These are phyloP conservation scores for Aspergillus avenaceus DNA, from an alignment of 495 filamentous ascomycete species.

Conservation along the genomic window DNA sequence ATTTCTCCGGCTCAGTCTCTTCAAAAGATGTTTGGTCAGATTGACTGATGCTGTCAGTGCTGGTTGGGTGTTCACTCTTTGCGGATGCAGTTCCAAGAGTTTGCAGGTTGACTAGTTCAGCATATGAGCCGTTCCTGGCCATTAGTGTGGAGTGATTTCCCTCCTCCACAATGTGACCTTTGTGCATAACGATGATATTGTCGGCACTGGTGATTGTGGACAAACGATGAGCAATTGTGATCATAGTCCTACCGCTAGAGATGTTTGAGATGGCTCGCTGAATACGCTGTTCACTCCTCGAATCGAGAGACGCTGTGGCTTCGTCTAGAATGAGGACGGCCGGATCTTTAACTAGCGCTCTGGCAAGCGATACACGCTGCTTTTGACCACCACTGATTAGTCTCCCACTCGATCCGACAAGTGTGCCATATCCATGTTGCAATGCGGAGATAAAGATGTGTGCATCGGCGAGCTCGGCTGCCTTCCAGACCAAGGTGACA, in stretches of 20 bases:
- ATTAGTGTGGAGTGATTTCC: conserved; percentile 44
- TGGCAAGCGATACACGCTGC: conserved; percentile 63
- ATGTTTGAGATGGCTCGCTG: conserved; percentile 47
- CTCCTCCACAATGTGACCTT: conserved; percentile 53
- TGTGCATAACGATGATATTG: conserved; percentile 60
- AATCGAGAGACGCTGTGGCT: conserved; percentile 61
- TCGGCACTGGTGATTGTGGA: conserved; percentile 55
- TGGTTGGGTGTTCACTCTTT: conserved; percentile 17
- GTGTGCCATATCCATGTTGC: conserved; percentile 47
- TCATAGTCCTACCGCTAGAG: conserved; percentile 40
- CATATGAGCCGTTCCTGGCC: conserved; percentile 40
- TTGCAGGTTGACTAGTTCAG: conserved; percentile 41
- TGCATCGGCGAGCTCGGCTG: conserved; percentile 39
- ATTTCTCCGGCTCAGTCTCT: conserved; percentile 21
- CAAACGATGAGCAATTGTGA: conserved; percentile 47
- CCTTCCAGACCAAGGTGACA: conserved; percentile 32
- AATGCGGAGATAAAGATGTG: conserved; percentile 42
- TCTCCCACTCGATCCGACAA: conserved; percentile 52
- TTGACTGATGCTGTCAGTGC: conserved; percentile 19
- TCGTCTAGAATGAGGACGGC: conserved; percentile 83
- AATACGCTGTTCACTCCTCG: conserved; percentile 49
- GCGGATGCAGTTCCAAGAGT: conserved; percentile 24
- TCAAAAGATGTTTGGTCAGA: conserved; percentile 24
- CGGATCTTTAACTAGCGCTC: conserved; percentile 71
- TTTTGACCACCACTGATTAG: conserved; percentile 62